Percentiles rank a stretch among this genome's conserved stretches.
phyloP scores from a whole-genome alignment of 2,329 filamentous ascomycete genomes.

The Penicillium sp. region DNA sequence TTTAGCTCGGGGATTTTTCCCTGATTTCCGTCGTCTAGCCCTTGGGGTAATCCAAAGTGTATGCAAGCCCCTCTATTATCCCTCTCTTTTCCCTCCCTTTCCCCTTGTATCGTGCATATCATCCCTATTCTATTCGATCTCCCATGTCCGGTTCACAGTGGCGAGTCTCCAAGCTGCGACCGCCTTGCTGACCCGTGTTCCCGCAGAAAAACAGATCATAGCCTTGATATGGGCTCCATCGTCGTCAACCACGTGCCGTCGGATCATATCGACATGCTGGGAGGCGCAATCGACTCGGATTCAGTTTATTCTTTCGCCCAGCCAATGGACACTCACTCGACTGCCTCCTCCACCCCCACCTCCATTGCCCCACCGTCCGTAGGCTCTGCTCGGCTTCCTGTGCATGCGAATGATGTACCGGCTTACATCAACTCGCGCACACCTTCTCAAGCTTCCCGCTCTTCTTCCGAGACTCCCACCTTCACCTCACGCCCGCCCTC shows the following conservation, averaged over 20 bases:
- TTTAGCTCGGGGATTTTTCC: background rate
- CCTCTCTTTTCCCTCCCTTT: background rate
- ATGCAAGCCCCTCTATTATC: background rate
- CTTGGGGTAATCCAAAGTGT: background rate
- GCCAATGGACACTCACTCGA: constrained; percentile 8
- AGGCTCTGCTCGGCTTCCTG: constrained; percentile 30
- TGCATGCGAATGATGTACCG: constrained; percentile 31
- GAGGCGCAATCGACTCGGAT: constrained; percentile 43
- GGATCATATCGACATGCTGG: constrained; percentile 66
- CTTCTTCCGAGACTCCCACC: constrained; percentile 21
- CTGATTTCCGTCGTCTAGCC: background rate
- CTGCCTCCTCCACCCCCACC: constrained; percentile 31
- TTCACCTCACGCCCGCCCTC: constrained; percentile 33
- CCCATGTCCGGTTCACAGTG: background rate
- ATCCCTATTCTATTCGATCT: background rate
- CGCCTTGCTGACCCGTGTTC: constrained; percentile 10
- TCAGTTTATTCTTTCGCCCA: constrained; percentile 29
- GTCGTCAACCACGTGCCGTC: constrained; percentile 68
- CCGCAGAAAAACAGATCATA: constrained; percentile 20
- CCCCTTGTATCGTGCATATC: background rate
- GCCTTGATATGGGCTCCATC: constrained; percentile 57
- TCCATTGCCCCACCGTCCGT: constrained; percentile 36
- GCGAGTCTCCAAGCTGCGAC: constrained; percentile 1
- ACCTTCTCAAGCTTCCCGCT: constrained; percentile 19
- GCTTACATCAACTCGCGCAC: constrained; percentile 31